Evolutionary conservation across 805 yeast species (phyloP).

Genomic region (Jamesozyma hellenica): DNA sequence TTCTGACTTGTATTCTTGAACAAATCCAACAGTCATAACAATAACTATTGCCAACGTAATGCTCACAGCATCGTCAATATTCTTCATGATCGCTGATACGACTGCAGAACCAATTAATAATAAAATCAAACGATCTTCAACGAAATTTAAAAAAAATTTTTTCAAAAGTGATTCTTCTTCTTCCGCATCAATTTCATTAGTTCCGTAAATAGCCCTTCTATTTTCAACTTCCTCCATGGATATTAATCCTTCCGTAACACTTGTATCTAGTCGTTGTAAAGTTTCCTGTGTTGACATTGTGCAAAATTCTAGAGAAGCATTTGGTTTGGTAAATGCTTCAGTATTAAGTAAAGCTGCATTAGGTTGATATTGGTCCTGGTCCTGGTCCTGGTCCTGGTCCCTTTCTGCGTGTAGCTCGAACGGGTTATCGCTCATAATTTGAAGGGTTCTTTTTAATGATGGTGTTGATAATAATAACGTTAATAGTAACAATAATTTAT

Average conservation of each 20-base stretch:
- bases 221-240: slow-evolving; percentile 60
- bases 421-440: slow-evolving; percentile 29
- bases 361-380: slow-evolving; percentile 7
- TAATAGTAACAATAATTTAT: no score
- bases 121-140: slow-evolving; percentile 84
- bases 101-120: slow-evolving; percentile 83
- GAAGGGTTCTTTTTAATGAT: no score
- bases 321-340: slow-evolving; percentile 27
- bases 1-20: slow-evolving; percentile 93
- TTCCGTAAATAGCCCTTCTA: slow-evolving; percentile 68
- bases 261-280: slow-evolving; percentile 50
- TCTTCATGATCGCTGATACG: slow-evolving; percentile 86
- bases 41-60: slow-evolving; percentile 85
- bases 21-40: slow-evolving; percentile 94
- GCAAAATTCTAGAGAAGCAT: slow-evolving; percentile 58
- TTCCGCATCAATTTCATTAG: slow-evolving; percentile 65
- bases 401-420: slow-evolving; percentile 11
- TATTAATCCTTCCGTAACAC: slow-evolving; percentile 48
- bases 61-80: slow-evolving; percentile 88
- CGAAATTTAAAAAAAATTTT: slow-evolving; percentile 71
- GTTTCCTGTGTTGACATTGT: slow-evolving; percentile 58
- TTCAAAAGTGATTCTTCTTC: slow-evolving; percentile 64
- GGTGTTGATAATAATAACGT: no score
- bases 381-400: no score
- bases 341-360: slow-evolving; percentile 8